phyloP scores from a whole-genome alignment of 257 asterid species.

The Jacaranda mimosifolia region DNA sequence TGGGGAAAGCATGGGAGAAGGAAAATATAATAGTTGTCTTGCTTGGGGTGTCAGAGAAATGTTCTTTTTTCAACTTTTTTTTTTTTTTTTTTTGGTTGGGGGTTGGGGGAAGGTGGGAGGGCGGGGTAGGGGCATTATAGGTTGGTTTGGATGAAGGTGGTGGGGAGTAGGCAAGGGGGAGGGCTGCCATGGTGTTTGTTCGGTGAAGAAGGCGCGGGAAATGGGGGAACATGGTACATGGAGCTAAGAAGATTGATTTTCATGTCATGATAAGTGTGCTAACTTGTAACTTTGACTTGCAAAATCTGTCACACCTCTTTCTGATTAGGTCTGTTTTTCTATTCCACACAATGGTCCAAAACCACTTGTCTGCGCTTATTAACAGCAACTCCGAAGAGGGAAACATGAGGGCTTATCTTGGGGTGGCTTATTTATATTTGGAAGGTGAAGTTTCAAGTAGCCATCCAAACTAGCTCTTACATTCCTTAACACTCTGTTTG shows the following conservation, averaged over 20 bases:
- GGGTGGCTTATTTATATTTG: background rate
- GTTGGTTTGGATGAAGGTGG: too few species aligned
- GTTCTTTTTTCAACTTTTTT: background rate
- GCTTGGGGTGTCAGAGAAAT: background rate
- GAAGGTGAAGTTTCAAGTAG: background rate
- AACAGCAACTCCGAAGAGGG: background rate
- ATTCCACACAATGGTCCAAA: background rate
- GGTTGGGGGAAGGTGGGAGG: too few species aligned
- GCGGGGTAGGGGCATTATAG: too few species aligned
- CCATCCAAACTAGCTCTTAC: background rate
- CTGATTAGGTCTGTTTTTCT: background rate
- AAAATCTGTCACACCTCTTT: background rate
- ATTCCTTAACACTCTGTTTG: background rate
- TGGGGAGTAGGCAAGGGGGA: too few species aligned
- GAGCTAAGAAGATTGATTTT: constrained; percentile 16
- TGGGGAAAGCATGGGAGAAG: background rate
- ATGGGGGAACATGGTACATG: background rate
- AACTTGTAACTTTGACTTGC: background rate
- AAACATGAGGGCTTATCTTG: background rate
- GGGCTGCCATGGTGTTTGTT: background rate
- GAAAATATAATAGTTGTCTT: background rate
- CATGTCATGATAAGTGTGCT: background rate
- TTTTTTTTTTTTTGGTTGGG: too few species aligned
- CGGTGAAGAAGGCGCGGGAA: background rate
- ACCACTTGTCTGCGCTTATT: background rate